Base-by-base conservation (phyloP, 2,329 filamentous ascomycete species). In the Penicillium sp. region DNA sequence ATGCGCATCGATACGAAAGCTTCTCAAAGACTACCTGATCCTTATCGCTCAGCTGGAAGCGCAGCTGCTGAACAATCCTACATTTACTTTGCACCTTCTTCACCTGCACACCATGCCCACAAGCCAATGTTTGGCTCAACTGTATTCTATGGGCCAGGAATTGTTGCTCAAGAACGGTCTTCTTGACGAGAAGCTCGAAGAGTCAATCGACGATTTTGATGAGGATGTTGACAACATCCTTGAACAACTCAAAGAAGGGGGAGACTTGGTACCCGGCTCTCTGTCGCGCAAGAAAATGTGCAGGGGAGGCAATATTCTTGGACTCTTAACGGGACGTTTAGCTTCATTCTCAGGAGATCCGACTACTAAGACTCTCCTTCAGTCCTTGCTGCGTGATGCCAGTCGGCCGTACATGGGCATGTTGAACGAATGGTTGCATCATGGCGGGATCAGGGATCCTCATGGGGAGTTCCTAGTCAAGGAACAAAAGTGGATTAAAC, bases 351-450 rank as follows among this genome's bases (percentile, higher is more conserved):
- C 92, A 1, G 93, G 93, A 38, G 93, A 99, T 65, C 93, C 93
- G 3, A 87, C 89, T 0, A 91, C 93, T 16, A 82, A 89, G 55
- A 81, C 84, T 19, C 73, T 99, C 16, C 78, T 99, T 10, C 93
- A 89, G 10, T 86, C 85, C 3, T 73, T 99, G 25, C 72, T 99
- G 35, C 81, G 89, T 48, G 92, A 97, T 69, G 87, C 92, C 1
- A 96, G 91, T 63, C 82, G 87, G 47, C 93, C 93, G 0, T 99
- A 99, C 67, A 96, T 97, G 91, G 80, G 81, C 35, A 99, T 99
- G 93, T 75, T 99, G 53, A 99, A 99, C 64, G 92, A 97, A 68
- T 99, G 93, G 93, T 76, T 99, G 13, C 93, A 99, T 65, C 92
- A 95, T 64, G 93, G 93, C 33, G 89, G 87, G 41, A 97, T 99